Base-by-base conservation (phyloP, 441 rosid species). In the Populus trichocarpa region DNA sequence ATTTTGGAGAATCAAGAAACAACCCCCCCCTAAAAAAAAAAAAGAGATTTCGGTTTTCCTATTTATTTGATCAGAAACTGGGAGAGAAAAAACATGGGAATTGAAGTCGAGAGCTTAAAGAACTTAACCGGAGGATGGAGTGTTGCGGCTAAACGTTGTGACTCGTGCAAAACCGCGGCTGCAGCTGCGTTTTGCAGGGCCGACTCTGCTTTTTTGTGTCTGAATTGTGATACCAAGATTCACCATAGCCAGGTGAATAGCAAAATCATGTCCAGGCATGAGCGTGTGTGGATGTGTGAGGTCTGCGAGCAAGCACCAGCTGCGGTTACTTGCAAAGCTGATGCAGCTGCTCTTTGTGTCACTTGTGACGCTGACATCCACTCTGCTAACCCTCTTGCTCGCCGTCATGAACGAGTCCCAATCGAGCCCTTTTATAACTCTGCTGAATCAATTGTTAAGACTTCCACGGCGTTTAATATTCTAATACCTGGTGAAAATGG, bases 281-380 rank as follows among this genome's bases (percentile, higher is more conserved):
- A 87, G 23, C 95, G 98, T 6, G 97, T 92, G 10, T 90, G 91
- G 91, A 71, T 95, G 63, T 95, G 99, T 70, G 95, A 90, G 82
- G 99, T 93, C 8, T 95, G 99, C 72, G 99, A 95, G 87, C 98
- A 92, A 78, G 97, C 96, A 0, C 99, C 98, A 0, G 98, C 99
- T 1, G 85, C 88, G 75, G 93, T 95, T 77, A 92, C 97, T 32
- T 95, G 99, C 86, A 92, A 90, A 76, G 99, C 98, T 0, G 99
- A 93, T 65, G 98, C 97, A 0, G 99, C 98, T 16, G 89, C 96
- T 38, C 92, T 93, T 32, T 96, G 99, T 80, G 73, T 87, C 84
- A 82, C 93, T 38, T 96, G 99, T 75, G 98, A 96, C 87, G 88
- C 88, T 0, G 98, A 96, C 74, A 92, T 94, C 82, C 99, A 96